Conservation (phyloP, 2,329 filamentous ascomycete species). For the Colletotrichum karsti region DNA sequence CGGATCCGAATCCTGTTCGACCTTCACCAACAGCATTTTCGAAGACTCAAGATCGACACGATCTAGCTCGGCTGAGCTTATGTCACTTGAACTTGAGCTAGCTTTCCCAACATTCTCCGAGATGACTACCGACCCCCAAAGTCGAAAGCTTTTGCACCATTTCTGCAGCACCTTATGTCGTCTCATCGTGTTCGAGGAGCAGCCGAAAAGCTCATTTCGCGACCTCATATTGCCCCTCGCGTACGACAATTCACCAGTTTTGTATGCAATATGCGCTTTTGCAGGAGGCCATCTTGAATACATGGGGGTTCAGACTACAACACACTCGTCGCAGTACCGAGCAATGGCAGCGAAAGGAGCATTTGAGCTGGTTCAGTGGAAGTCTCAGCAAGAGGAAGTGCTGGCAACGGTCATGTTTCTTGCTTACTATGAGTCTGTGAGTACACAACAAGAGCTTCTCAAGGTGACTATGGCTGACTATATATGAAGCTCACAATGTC, state of each 20-base stretch:
- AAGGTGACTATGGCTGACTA: background rate
- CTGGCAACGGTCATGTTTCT: background rate
- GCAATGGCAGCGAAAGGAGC: background rate
- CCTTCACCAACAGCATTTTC: background rate
- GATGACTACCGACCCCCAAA: background rate
- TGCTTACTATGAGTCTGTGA: background rate
- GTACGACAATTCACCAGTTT: background rate
- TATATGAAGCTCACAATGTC: background rate
- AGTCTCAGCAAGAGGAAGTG: background rate
- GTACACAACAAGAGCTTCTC: rapidly evolving
- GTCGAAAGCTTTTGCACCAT: background rate
- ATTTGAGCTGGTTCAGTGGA: background rate
- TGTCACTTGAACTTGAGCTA: background rate
- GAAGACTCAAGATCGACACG: background rate
- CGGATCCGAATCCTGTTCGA: background rate
- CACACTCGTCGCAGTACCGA: background rate
- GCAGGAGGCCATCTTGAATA: background rate
- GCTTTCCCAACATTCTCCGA: background rate
- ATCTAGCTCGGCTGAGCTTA: background rate
- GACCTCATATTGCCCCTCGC: background rate
- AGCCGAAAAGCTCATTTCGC: background rate
- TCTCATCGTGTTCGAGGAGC: background rate
- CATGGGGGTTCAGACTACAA: background rate
- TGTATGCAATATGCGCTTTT: background rate
- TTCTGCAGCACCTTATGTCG: background rate